phyloP scores from a whole-genome alignment of 208 protist species.

The Willaertia magna region DNA sequence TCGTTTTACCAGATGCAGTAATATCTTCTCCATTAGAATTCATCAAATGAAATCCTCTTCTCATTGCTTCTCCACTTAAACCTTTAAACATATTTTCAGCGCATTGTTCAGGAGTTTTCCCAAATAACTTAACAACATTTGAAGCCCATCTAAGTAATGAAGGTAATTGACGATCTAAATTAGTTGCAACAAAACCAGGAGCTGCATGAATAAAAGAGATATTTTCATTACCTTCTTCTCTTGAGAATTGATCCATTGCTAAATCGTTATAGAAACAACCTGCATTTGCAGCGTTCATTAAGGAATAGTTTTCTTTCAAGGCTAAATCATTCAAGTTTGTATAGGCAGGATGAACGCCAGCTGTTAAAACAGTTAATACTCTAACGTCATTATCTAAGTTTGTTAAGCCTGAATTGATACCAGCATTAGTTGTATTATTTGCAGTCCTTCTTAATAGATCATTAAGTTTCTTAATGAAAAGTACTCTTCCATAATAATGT shows the following conservation, averaged over 20 bases:
- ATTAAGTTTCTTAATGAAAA: constrained; percentile 11
- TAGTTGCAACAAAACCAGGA: constrained; percentile 19
- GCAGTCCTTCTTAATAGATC: neutral
- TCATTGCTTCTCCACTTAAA: neutral
- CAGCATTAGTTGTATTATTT: too few relatives aligned
- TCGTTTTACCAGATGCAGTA: neutral
- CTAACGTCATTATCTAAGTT: too few relatives aligned
- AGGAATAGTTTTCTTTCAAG: constrained; percentile 11
- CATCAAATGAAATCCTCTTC: neutral
- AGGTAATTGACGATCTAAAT: constrained; percentile 19
- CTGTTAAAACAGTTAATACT: constrained; percentile 17
- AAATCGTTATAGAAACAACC: constrained; percentile 27
- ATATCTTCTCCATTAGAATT: neutral
- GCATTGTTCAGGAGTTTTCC: neutral
- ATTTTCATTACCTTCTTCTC: constrained; percentile 2
- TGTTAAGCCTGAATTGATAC: too few relatives aligned
- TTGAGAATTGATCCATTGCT: constrained; percentile 12
- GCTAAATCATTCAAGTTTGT: constrained; percentile 15
- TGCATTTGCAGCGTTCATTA: constrained; percentile 22
- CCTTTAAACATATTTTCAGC: constrained; percentile 9
- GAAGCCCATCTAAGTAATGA: constrained; percentile 10
- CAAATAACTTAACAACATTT: constrained; percentile 8
- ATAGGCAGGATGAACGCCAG: constrained; percentile 14
- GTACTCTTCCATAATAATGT: constrained; percentile 21
- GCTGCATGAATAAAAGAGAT: constrained; percentile 17